Percentiles rank a stretch among this genome's conserved stretches.
Conservation (phyloP, 306 rosid genomes). For the Hippophae tibetana region DNA sequence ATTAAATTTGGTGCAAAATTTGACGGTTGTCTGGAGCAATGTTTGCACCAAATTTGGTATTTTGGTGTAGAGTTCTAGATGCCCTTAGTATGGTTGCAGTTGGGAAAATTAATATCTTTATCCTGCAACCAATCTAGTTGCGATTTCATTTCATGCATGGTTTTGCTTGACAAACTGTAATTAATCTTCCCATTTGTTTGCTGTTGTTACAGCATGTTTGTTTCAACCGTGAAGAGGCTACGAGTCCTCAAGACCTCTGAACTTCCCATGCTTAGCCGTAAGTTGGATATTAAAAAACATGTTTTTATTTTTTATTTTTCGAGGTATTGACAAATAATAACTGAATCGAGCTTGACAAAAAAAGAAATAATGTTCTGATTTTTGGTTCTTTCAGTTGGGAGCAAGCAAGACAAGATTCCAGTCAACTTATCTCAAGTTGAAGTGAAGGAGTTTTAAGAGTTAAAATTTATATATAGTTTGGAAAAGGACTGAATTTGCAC, state of each 20-base stretch:
- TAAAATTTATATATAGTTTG: conserved; percentile 13
- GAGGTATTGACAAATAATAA: background rate
- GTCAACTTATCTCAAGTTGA: conserved; percentile 18
- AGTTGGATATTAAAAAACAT: conserved; percentile 14
- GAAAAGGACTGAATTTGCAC: conserved; percentile 8
- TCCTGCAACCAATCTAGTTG: too few relatives aligned
- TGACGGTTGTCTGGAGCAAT: too few relatives aligned
- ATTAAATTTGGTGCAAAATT: too few relatives aligned
- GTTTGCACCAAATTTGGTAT: too few relatives aligned
- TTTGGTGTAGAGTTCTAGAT: too few relatives aligned
- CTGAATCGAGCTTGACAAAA: background rate
- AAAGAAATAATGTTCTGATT: background rate
- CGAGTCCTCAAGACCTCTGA: conserved; percentile 77
- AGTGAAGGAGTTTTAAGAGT: conserved; percentile 19
- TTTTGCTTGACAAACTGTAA: background rate
- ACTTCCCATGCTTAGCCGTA: conserved; percentile 52
- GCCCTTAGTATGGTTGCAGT: too few relatives aligned
- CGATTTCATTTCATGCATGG: background rate
- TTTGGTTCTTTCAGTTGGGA: conserved; percentile 22
- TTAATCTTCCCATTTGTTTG: conserved; percentile 7
- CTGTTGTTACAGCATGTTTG: conserved; percentile 59
- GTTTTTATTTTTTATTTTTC: too few relatives aligned
- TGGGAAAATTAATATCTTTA: too few relatives aligned
- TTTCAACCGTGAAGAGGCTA: conserved; percentile 76
- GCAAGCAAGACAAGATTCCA: conserved; percentile 31